These are phyloP conservation scores for Penicillium sp. DNA, from an alignment of 2,329 filamentous ascomycete species.

Conservation along the genomic window DNA sequence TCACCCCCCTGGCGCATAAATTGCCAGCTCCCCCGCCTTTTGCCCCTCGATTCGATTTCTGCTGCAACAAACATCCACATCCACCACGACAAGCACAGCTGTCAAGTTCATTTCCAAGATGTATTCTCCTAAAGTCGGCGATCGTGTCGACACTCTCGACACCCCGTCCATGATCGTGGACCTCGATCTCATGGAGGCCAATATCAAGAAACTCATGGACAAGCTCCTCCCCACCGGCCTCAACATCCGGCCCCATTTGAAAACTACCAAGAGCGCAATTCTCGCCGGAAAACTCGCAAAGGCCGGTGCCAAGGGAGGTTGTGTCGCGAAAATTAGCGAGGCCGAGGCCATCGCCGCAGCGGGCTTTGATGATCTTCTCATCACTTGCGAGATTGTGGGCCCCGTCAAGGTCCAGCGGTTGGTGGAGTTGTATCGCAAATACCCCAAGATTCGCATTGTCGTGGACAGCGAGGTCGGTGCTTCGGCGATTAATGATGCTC, in stretches of 20 bases:
- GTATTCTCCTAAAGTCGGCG: slow-evolving; percentile 51
- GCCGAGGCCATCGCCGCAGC: slow-evolving; percentile 48
- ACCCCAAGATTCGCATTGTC: slow-evolving; percentile 50
- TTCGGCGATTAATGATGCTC: slow-evolving; percentile 50
- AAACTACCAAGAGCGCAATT: slow-evolving; percentile 56
- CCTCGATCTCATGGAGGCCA: slow-evolving; percentile 56
- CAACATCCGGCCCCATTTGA: slow-evolving; percentile 56
- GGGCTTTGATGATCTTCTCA: slow-evolving; percentile 56
- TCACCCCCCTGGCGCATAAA: slow-evolving; percentile 2
- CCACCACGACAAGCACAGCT: no score
- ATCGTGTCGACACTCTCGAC: slow-evolving; percentile 51
- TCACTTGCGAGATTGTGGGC: slow-evolving; percentile 58
- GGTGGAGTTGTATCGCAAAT: slow-evolving; percentile 49
- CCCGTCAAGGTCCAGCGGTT: slow-evolving; percentile 51
- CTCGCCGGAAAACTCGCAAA: slow-evolving; percentile 50
- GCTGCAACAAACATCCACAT: no score
- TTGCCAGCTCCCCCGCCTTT: neutral
- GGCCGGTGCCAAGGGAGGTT: slow-evolving; percentile 56
- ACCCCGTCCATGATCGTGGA: slow-evolving; percentile 63
- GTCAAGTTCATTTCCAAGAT: slow-evolving; percentile 16
- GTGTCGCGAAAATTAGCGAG: slow-evolving; percentile 58
- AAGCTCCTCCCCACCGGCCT: slow-evolving; percentile 52
- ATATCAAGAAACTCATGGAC: slow-evolving; percentile 54
- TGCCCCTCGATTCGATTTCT: neutral
- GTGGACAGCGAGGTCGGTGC: slow-evolving; percentile 54